Conservation (phyloP, 1,284 basidiomycete genomes). For the Macrocystidia cucumis region DNA sequence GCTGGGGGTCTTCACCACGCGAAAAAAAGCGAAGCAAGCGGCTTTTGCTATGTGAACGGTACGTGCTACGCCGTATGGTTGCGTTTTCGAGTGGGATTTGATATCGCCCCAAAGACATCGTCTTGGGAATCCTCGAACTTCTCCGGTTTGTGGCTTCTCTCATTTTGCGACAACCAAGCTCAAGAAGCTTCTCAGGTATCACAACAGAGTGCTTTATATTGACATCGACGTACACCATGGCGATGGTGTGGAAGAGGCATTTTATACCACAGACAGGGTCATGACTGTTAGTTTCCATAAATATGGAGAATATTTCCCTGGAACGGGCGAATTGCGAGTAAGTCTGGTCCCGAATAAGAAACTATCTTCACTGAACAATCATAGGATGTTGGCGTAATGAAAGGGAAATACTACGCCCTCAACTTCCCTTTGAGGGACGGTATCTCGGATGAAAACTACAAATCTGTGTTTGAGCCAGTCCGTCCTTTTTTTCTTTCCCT, state of each 20-base stretch:
- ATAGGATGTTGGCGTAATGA: conserved; percentile 87
- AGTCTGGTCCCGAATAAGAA: conserved; percentile 17
- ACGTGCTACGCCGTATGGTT: conserved; percentile 6
- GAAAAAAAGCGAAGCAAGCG: conserved; percentile 97
- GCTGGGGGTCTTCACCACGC: conserved; percentile 97
- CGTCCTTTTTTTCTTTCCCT: conserved; percentile 24
- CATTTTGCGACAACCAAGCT: background rate
- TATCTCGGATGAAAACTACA: conserved; percentile 93
- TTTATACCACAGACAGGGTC: conserved; percentile 97
- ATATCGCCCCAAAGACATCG: conserved; percentile 66
- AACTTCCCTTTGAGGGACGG: conserved; percentile 97
- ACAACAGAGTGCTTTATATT: conserved; percentile 93
- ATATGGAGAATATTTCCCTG: conserved; percentile 99
- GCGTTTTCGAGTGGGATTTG: conserved; percentile 1
- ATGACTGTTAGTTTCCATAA: conserved; percentile 99
- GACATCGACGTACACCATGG: conserved; percentile 99
- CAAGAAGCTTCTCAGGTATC: conserved; percentile 56
- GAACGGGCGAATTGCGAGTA: conserved; percentile 92
- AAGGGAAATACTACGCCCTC: conserved; percentile 89
- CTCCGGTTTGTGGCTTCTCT: conserved; percentile 49
- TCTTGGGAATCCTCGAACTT: conserved; percentile 93
- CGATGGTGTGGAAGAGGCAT: conserved; percentile 98
- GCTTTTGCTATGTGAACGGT: conserved; percentile 99
- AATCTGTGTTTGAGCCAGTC: conserved; percentile 93
- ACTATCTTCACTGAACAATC: conserved; percentile 5